phyloP scores from a whole-genome alignment of 2,329 filamentous ascomycete genomes.

The Biscogniauxia sp. region DNA sequence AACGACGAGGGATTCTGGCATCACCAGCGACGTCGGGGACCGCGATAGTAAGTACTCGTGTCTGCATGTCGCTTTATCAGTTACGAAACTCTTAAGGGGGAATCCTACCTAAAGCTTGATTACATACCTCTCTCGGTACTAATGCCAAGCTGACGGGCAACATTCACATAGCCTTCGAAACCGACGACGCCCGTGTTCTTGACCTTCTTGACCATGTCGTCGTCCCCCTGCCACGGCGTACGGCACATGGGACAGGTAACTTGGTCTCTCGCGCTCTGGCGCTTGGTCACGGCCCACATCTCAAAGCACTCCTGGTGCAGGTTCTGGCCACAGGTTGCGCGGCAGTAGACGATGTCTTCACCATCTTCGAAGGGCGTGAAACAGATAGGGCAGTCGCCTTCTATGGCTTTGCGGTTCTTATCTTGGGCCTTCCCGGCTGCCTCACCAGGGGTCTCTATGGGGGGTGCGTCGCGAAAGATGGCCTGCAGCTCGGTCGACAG shows the following conservation, averaged over 20 bases:
- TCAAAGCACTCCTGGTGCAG: conserved; percentile 53
- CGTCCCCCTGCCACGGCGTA: conserved; percentile 52
- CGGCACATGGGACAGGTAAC: conserved; percentile 63
- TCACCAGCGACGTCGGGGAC: conserved; percentile 4
- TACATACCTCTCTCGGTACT: conserved; percentile 47
- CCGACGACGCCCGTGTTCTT: conserved; percentile 39
- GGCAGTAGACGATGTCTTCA: conserved; percentile 48
- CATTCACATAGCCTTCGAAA: conserved; percentile 60
- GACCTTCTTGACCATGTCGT: conserved; percentile 42
- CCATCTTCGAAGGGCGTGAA: conserved; percentile 44
- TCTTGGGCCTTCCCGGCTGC: conserved; percentile 17
- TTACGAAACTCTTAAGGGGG: neutral
- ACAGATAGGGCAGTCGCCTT: conserved; percentile 59
- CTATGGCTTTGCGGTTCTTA: conserved; percentile 46
- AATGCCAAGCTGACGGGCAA: conserved; percentile 59
- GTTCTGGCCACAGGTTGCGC: conserved; percentile 53
- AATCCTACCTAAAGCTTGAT: neutral
- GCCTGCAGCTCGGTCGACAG: conserved; percentile 56
- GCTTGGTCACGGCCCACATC: conserved; percentile 51
- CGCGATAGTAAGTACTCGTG: conserved; percentile 27
- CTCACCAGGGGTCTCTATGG: conserved; percentile 39
- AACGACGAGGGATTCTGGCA: no score
- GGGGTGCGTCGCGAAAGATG: conserved; percentile 55
- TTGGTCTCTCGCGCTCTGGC: conserved; percentile 27
- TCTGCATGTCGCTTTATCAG: conserved; percentile 19